These are phyloP conservation scores for Diaporthe australafricana DNA, from an alignment of 2,329 filamentous ascomycete species.

Conservation along the genomic window DNA sequence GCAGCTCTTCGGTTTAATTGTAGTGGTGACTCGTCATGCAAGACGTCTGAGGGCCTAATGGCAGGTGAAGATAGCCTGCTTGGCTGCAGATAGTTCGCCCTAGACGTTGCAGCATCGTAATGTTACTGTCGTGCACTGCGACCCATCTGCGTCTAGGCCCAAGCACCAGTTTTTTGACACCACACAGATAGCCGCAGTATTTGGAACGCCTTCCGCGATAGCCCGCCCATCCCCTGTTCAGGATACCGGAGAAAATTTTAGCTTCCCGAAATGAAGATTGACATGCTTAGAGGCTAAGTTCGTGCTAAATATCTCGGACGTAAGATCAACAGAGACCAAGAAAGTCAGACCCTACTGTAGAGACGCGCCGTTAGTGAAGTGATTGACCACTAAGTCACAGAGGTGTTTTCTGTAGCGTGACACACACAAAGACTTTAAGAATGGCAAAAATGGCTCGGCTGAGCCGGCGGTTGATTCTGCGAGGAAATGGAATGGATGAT, in stretches of 20 bases:
- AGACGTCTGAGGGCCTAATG: slow-evolving; percentile 16
- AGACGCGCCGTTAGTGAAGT: no score
- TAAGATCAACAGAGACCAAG: not conserved
- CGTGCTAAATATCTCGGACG: slow-evolving; percentile 1
- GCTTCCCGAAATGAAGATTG: slow-evolving; percentile 5
- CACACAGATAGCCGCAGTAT: not conserved
- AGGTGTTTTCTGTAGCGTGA: no score
- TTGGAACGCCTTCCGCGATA: not conserved
- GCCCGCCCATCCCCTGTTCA: not conserved
- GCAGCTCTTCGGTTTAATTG: not conserved
- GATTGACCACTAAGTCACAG: no score
- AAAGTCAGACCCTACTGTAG: not conserved
- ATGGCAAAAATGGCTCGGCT: no score
- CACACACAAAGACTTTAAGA: no score
- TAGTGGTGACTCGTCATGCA: not conserved
- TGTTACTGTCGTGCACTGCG: slow-evolving; percentile 7
- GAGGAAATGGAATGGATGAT: no score
- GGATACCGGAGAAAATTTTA: not conserved
- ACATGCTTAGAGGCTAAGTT: not conserved
- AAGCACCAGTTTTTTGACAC: no score
- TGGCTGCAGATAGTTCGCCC: slow-evolving; percentile 16
- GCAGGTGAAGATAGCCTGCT: not conserved
- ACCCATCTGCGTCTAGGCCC: not conserved
- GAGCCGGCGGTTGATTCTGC: no score
- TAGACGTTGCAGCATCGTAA: slow-evolving; percentile 11